Conservation (phyloP, 2,329 filamentous ascomycete species). For the Diplodia mutila region DNA sequence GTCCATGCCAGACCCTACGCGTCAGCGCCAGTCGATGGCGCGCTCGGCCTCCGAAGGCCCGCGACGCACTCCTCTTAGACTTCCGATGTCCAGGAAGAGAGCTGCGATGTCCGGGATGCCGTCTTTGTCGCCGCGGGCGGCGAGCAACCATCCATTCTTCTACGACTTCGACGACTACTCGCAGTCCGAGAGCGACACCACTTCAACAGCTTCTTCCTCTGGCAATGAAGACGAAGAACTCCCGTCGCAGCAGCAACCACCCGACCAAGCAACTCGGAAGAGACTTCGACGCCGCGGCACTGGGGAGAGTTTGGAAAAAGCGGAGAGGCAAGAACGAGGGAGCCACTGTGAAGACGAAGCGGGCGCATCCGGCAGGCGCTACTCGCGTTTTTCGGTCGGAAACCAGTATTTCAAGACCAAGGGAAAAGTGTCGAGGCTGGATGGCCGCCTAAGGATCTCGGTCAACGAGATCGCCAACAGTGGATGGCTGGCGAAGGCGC, state of each 20-base stretch:
- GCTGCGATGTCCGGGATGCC: not conserved
- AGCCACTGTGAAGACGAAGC: not conserved
- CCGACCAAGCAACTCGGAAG: not conserved
- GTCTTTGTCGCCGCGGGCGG: not conserved
- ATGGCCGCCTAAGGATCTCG: conserved; percentile 73
- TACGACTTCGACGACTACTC: conserved; percentile 21
- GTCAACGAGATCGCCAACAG: conserved; percentile 71
- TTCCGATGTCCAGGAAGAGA: not conserved
- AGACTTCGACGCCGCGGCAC: not conserved
- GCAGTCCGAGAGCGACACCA: conserved; percentile 8
- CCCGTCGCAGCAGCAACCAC: not conserved
- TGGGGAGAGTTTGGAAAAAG: not conserved
- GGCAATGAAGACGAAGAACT: not conserved
- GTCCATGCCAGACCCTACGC: not conserved
- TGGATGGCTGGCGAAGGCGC: conserved; percentile 73
- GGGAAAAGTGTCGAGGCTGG: conserved; percentile 66
- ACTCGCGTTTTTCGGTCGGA: conserved; percentile 61
- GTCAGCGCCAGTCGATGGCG: not conserved
- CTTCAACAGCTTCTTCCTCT: not conserved
- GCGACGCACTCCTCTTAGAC: not conserved
- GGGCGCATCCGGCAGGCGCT: conserved; percentile 36
- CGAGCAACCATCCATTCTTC: not conserved
- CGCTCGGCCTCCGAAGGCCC: not conserved
- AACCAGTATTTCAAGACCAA: conserved; percentile 69
- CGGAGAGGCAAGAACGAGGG: not conserved